Evolutionary conservation across 148 eudicot species (phyloP).

Genomic region (Simmondsia chinensis): DNA sequence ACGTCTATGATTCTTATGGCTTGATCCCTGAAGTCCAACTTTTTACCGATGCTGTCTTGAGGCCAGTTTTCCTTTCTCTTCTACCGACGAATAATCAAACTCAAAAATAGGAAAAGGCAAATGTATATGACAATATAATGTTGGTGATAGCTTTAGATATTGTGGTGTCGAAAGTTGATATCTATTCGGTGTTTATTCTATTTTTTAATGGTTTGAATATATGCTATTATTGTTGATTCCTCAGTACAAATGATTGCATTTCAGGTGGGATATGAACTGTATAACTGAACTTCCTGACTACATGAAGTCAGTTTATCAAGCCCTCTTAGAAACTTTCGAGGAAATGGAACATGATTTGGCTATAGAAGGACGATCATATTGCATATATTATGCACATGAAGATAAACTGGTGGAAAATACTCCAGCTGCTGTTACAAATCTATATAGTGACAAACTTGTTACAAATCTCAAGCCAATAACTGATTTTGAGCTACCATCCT

Average conservation of each 20-base stretch:
- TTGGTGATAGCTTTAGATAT: too few species aligned
- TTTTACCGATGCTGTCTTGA: constrained; percentile 16
- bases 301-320: constrained; percentile 10
- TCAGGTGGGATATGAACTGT: constrained; percentile 18
- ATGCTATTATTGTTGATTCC: background rate
- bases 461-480: too few species aligned
- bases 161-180: too few species aligned
- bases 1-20: constrained; percentile 34
- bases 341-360: constrained; percentile 17
- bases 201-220: too few species aligned
- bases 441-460: too few species aligned
- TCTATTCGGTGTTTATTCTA: background rate
- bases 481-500: too few species aligned
- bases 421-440: too few species aligned
- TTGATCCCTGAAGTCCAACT: constrained; percentile 20
- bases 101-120: too few species aligned
- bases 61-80: constrained; percentile 2
- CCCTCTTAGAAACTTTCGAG: constrained; percentile 8
- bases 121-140: too few species aligned
- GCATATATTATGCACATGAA: constrained; percentile 3
- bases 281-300: constrained; percentile 17
- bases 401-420: too few species aligned
- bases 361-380: constrained; percentile 8
- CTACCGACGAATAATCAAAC: background rate
- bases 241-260: background rate